Conservation (phyloP, 257 asterid species). For the Cordia subcordata region DNA sequence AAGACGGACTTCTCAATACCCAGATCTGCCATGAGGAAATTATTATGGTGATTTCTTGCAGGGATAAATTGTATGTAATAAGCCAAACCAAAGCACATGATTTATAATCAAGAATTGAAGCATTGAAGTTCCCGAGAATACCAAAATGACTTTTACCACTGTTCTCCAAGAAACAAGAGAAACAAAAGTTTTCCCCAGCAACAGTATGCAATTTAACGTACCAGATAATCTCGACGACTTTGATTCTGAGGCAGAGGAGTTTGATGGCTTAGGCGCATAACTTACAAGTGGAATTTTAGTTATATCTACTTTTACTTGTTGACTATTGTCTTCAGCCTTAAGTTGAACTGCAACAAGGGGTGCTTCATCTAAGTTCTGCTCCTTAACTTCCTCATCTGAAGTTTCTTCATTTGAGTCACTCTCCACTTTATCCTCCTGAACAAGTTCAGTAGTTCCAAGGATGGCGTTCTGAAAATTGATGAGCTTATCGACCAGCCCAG, state of each 20-base stretch:
- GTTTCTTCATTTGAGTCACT: constrained; percentile 31
- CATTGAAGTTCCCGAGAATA: not conserved
- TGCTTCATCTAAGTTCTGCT: constrained; percentile 15
- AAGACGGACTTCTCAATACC: constrained; percentile 85
- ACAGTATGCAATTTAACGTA: constrained; percentile 8
- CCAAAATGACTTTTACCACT: not conserved
- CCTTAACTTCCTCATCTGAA: constrained; percentile 31
- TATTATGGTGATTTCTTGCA: constrained; percentile 5
- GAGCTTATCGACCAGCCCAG: constrained; percentile 77
- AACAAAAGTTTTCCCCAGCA: not conserved
- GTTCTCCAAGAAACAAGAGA: not conserved
- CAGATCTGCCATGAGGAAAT: constrained; percentile 34
- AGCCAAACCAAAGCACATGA: not conserved
- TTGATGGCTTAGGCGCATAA: no score
- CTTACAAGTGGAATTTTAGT: constrained; percentile 48
- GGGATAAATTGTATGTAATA: constrained; percentile 10
- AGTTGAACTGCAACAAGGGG: constrained; percentile 26
- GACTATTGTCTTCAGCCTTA: constrained; percentile 30
- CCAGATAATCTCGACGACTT: constrained; percentile 42
- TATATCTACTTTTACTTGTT: constrained; percentile 24
- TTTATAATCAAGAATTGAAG: not conserved
- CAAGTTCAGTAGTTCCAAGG: constrained; percentile 43
- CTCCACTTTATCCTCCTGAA: constrained; percentile 30
- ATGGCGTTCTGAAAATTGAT: constrained; percentile 60
- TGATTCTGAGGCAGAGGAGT: constrained; percentile 28